Conservation (phyloP, 148 eudicot species). For the Arbutus unedo region DNA sequence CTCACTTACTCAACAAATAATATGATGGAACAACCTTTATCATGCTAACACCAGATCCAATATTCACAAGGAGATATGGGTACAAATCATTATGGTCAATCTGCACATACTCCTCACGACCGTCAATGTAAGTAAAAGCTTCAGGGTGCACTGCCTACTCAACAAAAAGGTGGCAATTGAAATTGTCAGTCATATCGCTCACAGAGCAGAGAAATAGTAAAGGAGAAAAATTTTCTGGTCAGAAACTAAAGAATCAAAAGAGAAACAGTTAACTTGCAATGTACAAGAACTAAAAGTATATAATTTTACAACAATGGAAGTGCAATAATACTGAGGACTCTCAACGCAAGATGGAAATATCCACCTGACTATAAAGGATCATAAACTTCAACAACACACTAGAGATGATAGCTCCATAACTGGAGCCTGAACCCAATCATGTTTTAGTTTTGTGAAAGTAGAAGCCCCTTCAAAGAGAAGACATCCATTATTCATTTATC, state of each 20-base stretch:
- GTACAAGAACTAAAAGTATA: background rate
- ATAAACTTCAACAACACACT: background rate
- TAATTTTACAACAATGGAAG: background rate
- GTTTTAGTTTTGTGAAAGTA: background rate
- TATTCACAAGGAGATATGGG: constrained; percentile 94
- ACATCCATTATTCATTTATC: background rate
- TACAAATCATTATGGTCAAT: constrained; percentile 86
- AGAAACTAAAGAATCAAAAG: background rate
- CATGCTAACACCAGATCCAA: constrained; percentile 98
- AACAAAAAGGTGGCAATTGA: constrained; percentile 18
- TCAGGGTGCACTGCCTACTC: constrained; percentile 90
- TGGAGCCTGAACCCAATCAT: background rate
- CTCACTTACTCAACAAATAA: background rate
- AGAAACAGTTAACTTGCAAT: background rate
- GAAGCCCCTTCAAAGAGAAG: background rate
- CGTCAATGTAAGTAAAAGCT: constrained; percentile 94
- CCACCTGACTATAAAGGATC: background rate
- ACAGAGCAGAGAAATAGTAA: background rate
- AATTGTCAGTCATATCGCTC: background rate
- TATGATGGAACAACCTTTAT: constrained; percentile 59
- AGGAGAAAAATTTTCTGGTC: background rate
- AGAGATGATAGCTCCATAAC: background rate
- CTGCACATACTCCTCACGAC: constrained; percentile 89
- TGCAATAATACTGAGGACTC: background rate
- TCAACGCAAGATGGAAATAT: background rate